Evolutionary conservation across 371 early-diverging fungal genomes (phyloP).

Genomic region (Haplosporangium sp.): DNA sequence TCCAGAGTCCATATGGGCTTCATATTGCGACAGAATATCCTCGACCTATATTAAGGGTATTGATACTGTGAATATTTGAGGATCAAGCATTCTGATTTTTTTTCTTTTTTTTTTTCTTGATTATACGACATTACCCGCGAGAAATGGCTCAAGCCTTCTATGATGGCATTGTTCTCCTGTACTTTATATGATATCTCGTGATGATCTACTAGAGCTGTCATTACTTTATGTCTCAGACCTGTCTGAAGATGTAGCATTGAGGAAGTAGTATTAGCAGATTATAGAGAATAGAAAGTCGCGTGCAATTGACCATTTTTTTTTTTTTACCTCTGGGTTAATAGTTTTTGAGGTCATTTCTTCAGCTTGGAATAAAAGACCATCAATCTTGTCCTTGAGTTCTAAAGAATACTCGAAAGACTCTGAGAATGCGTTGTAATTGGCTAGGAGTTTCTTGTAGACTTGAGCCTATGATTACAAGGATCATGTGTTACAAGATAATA

Average conservation of each 20-base stretch:
- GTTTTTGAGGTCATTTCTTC: constrained; percentile 31
- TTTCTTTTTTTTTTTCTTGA: background rate
- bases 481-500: background rate
- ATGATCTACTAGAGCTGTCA: constrained; percentile 46
- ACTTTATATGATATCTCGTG: constrained; percentile 49
- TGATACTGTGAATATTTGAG: background rate
- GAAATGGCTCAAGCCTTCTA: constrained; percentile 46
- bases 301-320: too few relatives aligned
- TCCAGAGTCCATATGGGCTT: constrained; percentile 45
- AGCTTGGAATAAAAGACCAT: constrained; percentile 28
- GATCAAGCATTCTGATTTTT: background rate
- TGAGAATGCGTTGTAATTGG: constrained; percentile 47
- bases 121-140: constrained; percentile 17
- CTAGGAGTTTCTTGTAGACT: constrained; percentile 53
- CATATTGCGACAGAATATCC: constrained; percentile 46
- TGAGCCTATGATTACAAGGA: constrained; percentile 23
- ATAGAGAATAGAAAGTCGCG: background rate
- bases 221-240: constrained; percentile 45
- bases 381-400: constrained; percentile 46
- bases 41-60: constrained; percentile 25
- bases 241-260: constrained; percentile 12
- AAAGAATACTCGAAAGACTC: constrained; percentile 47
- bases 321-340: constrained; percentile 37
- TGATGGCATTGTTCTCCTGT: constrained; percentile 41
- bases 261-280: background rate